Conservation (phyloP, 805 yeast genomes). For the Saturnispora dispora region DNA sequence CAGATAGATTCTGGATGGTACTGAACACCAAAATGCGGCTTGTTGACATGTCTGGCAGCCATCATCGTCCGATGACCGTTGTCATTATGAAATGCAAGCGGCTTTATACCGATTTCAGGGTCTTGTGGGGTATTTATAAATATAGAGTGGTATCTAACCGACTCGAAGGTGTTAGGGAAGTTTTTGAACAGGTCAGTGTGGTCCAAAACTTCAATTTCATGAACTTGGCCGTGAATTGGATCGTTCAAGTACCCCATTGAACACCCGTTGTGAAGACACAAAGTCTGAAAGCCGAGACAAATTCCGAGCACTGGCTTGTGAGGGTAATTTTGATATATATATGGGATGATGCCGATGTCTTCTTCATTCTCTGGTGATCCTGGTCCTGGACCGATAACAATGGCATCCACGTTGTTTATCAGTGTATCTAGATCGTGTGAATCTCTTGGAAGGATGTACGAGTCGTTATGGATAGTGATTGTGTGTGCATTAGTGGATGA, state of each 20-base stretch:
- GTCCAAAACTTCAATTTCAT: conserved; percentile 31
- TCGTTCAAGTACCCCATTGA: conserved; percentile 40
- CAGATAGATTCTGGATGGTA: conserved; percentile 96
- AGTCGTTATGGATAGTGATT: conserved; percentile 55
- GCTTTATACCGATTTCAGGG: conserved; percentile 28
- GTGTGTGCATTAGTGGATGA: conserved; percentile 42
- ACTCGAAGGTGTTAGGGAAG: conserved; percentile 39
- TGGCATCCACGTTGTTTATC: conserved; percentile 53
- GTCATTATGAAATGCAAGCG: conserved; percentile 54
- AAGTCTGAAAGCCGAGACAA: conserved; percentile 85
- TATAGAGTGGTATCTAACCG: conserved; percentile 87
- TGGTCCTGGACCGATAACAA: conserved; percentile 95
- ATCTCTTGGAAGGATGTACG: conserved; percentile 29
- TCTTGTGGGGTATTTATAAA: conserved; percentile 31
- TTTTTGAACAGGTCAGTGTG: conserved; percentile 32
- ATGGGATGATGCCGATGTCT: conserved; percentile 69
- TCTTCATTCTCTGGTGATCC: conserved; percentile 62
- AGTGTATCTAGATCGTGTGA: conserved; percentile 31
- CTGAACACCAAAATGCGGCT: conserved; percentile 88
- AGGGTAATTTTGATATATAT: conserved; percentile 34
- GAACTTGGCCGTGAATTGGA: conserved; percentile 83
- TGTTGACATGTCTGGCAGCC: conserved; percentile 59
- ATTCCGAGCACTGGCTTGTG: conserved; percentile 74
- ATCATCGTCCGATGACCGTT: conserved; percentile 40
- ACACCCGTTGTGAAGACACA: conserved; percentile 55